These are phyloP conservation scores for Penicillium arizonense DNA, from an alignment of 495 filamentous ascomycete species.

Conservation along the genomic window DNA sequence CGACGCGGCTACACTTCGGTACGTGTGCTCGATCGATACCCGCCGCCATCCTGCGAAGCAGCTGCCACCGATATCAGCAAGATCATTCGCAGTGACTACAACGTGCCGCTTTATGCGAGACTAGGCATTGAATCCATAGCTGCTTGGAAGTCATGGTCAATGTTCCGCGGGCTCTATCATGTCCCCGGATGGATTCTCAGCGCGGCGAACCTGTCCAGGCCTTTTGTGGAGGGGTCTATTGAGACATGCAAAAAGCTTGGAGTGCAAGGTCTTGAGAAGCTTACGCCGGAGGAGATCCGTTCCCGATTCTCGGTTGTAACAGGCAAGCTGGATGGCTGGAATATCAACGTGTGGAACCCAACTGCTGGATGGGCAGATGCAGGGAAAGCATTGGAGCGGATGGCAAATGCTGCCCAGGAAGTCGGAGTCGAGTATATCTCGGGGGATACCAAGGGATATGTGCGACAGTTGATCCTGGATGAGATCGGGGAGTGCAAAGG, in stretches of 20 bases:
- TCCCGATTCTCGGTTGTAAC: slow-evolving; percentile 21
- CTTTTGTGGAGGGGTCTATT: slow-evolving; percentile 27
- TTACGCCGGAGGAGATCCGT: slow-evolving; percentile 22
- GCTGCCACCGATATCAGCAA: slow-evolving; percentile 30
- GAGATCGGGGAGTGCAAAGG: slow-evolving; percentile 19
- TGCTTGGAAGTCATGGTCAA: slow-evolving; percentile 16
- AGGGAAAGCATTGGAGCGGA: slow-evolving; percentile 24
- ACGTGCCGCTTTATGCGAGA: slow-evolving; percentile 23
- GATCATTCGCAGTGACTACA: slow-evolving; percentile 31
- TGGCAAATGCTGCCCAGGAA: slow-evolving; percentile 21
- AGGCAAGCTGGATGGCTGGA: slow-evolving; percentile 27
- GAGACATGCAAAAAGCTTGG: slow-evolving; percentile 20
- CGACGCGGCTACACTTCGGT: slow-evolving; percentile 19
- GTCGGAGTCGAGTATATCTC: slow-evolving; percentile 29
- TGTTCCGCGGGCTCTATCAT: slow-evolving; percentile 32
- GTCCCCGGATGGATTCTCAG: slow-evolving; percentile 31
- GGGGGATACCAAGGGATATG: slow-evolving; percentile 20
- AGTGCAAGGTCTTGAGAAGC: slow-evolving; percentile 12
- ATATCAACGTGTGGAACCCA: slow-evolving; percentile 28
- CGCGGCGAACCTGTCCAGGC: slow-evolving; percentile 15
- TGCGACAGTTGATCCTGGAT: slow-evolving; percentile 18
- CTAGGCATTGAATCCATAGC: slow-evolving; percentile 21
- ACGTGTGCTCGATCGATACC: slow-evolving; percentile 32
- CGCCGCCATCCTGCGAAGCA: slow-evolving; percentile 25
- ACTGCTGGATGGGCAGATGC: slow-evolving; percentile 30